These are phyloP conservation scores for Apostasia shenzhenica DNA, from an alignment of 106 monocot genomes.

Conservation along the genomic window DNA sequence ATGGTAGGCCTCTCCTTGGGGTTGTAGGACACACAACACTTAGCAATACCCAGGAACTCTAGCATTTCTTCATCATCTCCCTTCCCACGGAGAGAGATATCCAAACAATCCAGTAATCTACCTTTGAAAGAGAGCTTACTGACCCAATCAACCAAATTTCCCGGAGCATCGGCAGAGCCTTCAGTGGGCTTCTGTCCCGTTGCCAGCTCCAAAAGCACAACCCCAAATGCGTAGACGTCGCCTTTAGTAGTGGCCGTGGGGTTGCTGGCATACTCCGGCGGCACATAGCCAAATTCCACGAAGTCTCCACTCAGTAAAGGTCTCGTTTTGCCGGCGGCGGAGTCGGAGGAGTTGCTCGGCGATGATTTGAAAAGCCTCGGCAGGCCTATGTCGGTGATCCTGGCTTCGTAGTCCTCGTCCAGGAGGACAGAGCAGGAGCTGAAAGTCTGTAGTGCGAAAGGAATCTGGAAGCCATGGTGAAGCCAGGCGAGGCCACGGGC, in stretches of 20 bases:
- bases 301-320: constrained; percentile 55
- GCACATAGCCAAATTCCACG: constrained; percentile 62
- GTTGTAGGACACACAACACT: constrained; percentile 37
- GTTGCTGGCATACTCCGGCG: constrained; percentile 58
- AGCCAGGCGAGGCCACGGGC: constrained; percentile 81
- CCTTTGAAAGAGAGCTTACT: constrained; percentile 29
- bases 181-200: constrained; percentile 70
- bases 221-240: constrained; percentile 68
- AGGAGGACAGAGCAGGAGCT: constrained; percentile 56
- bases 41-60: constrained; percentile 53
- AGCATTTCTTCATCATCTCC: constrained; percentile 52
- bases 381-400: constrained; percentile 60
- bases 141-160: constrained; percentile 76
- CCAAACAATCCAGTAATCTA: constrained; percentile 40
- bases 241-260: constrained; percentile 48
- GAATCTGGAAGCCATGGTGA: constrained; percentile 66
- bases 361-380: constrained; percentile 27
- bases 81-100: constrained; percentile 32
- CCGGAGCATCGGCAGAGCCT: constrained; percentile 20
- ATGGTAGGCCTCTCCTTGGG: constrained; percentile 67
- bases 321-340: constrained; percentile 22
- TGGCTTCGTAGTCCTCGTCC: constrained; percentile 63
- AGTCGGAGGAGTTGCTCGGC: constrained; percentile 2
- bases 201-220: constrained; percentile 63
- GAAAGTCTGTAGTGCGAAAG: constrained; percentile 48